These are phyloP conservation scores for Cyberlindnera meyerae DNA, from an alignment of 805 yeast species.

Conservation along the genomic window DNA sequence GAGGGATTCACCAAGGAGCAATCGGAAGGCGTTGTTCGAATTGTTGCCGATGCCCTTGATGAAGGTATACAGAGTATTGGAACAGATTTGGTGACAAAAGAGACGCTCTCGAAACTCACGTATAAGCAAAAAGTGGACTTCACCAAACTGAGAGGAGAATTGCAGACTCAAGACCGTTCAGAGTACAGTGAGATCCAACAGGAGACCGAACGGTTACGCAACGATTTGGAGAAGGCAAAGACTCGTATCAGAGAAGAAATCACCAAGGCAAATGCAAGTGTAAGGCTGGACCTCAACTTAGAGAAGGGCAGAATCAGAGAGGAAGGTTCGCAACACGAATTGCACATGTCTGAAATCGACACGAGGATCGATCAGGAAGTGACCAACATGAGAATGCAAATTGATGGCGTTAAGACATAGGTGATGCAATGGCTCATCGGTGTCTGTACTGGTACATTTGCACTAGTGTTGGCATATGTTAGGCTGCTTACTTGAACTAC, in stretches of 20 bases:
- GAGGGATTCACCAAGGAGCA: conserved; percentile 74
- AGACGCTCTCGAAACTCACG: conserved; percentile 73
- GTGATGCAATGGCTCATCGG: conserved; percentile 98
- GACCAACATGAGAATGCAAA: conserved; percentile 90
- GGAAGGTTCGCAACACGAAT: conserved; percentile 87
- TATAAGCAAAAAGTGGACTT: conserved; percentile 97
- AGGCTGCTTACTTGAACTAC: conserved; percentile 60
- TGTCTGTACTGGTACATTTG: conserved; percentile 97
- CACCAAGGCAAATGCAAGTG: conserved; percentile 84
- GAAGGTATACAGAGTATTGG: conserved; percentile 77
- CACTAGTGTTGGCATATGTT: conserved; percentile 86
- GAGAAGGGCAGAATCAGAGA: conserved; percentile 96
- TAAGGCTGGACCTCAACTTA: conserved; percentile 81
- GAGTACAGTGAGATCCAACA: conserved; percentile 78
- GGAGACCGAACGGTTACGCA: conserved; percentile 80
- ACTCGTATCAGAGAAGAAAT: conserved; percentile 87
- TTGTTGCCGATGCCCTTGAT: conserved; percentile 68
- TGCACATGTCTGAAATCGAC: conserved; percentile 90
- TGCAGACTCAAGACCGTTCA: conserved; percentile 79
- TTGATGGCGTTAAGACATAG: conserved; percentile 91
- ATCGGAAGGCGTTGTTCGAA: conserved; percentile 71
- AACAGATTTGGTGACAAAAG: conserved; percentile 77
- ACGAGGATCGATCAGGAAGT: conserved; percentile 94
- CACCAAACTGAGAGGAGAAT: conserved; percentile 88
- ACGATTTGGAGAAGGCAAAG: conserved; percentile 81